A percentile compares a stretch with the other conserved stretches of the same genome.
phyloP scores from a whole-genome alignment of 257 asterid species.

The Jacaranda copaia region DNA sequence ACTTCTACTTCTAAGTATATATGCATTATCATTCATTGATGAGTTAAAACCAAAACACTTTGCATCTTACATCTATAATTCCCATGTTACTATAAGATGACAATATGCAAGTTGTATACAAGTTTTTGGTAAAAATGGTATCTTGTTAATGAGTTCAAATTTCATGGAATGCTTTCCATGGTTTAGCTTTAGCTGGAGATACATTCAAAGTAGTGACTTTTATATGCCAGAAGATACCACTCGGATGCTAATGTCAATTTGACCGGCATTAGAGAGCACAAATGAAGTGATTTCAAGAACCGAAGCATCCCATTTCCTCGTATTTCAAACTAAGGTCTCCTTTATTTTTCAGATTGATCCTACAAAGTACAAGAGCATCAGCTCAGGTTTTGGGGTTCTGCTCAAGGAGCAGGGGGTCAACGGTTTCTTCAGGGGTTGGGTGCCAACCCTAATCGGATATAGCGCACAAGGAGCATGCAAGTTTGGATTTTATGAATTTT shows the following conservation, averaged over 20 bases:
- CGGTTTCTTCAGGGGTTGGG: conserved; percentile 94
- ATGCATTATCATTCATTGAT: neutral
- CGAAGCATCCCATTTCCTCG: neutral
- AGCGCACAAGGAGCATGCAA: conserved; percentile 95
- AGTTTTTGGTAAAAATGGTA: too few relatives aligned
- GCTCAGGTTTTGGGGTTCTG: conserved; percentile 75
- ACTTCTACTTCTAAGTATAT: neutral
- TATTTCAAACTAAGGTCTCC: neutral
- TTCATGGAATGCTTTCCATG: too few relatives aligned
- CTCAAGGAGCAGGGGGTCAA: conserved; percentile 75
- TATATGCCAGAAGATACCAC: too few relatives aligned
- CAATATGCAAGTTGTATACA: neutral
- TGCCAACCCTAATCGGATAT: conserved; percentile 81
- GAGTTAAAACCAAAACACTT: neutral
- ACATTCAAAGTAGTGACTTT: too few relatives aligned
- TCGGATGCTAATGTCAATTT: too few relatives aligned
- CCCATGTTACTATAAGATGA: neutral
- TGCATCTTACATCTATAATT: neutral
- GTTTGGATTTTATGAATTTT: conserved; percentile 81
- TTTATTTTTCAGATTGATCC: conserved; percentile 68
- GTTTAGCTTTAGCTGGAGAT: too few relatives aligned
- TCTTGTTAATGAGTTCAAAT: too few relatives aligned
- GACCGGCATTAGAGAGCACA: too few relatives aligned
- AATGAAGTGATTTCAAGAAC: neutral
- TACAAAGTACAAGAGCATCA: conserved; percentile 74